phyloP scores from a whole-genome alignment of 805 yeast genomes.

The Naumovozyma dairenensis region DNA sequence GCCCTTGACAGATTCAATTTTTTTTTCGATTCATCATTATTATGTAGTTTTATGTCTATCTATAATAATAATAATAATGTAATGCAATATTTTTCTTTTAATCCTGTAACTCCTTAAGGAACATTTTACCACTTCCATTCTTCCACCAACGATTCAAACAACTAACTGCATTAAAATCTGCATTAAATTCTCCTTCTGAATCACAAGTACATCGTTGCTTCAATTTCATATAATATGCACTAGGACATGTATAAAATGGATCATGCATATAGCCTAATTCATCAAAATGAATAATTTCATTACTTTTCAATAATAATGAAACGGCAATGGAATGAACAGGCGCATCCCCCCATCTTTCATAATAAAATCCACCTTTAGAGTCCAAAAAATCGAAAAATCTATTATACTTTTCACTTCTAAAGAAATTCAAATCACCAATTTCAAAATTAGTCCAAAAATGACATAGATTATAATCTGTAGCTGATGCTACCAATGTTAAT shows the following conservation, averaged over 20 bases:
- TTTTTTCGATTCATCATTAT: no score
- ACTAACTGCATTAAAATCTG: slow-evolving; percentile 41
- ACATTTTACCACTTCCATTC: slow-evolving; percentile 41
- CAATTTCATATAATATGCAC: slow-evolving; percentile 37
- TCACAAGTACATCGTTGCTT: slow-evolving; percentile 57
- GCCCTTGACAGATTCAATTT: no score
- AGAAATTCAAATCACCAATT: slow-evolving; percentile 61
- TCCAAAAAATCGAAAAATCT: slow-evolving; percentile 57
- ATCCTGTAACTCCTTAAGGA: slow-evolving; percentile 12
- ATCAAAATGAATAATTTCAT: slow-evolving; percentile 65
- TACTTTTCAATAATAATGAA: slow-evolving; percentile 44
- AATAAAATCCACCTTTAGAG: slow-evolving; percentile 64
- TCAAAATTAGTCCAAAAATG: slow-evolving; percentile 89
- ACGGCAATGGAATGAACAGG: slow-evolving; percentile 77
- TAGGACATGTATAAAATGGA: slow-evolving; percentile 60
- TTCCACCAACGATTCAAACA: slow-evolving; percentile 75
- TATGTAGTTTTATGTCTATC: no score
- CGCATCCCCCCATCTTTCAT: slow-evolving; percentile 94
- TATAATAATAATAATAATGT: no score
- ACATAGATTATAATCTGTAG: slow-evolving; percentile 61
- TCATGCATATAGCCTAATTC: slow-evolving; percentile 74
- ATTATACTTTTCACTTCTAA: slow-evolving; percentile 53
- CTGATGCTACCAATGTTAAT: slow-evolving; percentile 36
- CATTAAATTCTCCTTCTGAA: slow-evolving; percentile 33
- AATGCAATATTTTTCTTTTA: background rate